Evolutionary conservation across 2,329 filamentous ascomycete genomes (phyloP), one percentile per base, ranked within the genome.

Genomic region (Talaromyces atroroseus): DNA sequence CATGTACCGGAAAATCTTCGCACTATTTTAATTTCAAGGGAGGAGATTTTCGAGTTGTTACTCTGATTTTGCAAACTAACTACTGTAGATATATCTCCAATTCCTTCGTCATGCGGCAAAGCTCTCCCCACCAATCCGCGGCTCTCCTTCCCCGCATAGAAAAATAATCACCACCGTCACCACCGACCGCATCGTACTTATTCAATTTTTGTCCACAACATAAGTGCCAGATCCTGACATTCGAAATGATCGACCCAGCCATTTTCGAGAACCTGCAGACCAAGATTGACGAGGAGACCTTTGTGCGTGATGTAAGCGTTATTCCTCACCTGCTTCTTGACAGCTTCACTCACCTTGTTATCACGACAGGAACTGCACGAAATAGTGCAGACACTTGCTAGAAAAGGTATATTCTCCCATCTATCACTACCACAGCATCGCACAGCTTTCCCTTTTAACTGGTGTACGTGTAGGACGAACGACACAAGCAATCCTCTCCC

Each of bases 211-310:
- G n/a, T 29, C 26, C 2, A 2, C 36, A n/a, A 23, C 21, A 5
- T 12, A 6, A 48, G 10, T 4, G 1, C 50, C 2, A 16, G 16
- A 52, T 18, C 34, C 23, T 63, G 62, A 53, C 63, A 55, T 62
- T 72, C 52, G 76, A 74, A 56, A 83, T 88, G 80, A 85, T 94
- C 66, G 87, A 95, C 71, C 87, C 89, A 59, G 81, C 82, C 62
- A 89, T 97, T 71, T 96, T 97, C 74, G 84, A 91, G 68, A 82
- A 88, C 65, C 85, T 99, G 60, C 92, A 96, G 74, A 78, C 82
- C 58, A 92, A 92, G 72, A 90, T 96, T 65, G 94, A 97, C 64
- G 87, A 95, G 72, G 94, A 97, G 70, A 81, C 84, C 8, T 79
- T 82, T 54, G 85, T 95, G 54, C 85, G 89, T 66, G 92, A 97